Evolutionary conservation across 2,329 filamentous ascomycete genomes (phyloP).

Genomic region (Fusarium napiforme): DNA sequence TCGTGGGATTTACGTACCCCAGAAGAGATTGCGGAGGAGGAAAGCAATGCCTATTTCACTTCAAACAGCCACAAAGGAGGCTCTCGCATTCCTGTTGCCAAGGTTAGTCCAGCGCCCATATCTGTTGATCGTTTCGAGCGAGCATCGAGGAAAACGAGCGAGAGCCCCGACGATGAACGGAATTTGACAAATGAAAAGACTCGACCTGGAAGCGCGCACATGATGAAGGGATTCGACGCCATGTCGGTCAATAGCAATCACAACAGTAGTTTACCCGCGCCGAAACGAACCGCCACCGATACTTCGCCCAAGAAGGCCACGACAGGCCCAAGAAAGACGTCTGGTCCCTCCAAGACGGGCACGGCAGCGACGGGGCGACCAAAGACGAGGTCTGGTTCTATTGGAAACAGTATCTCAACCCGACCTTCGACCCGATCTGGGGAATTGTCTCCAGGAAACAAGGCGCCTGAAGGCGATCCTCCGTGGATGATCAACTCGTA

Average conservation of each 20-base stretch:
- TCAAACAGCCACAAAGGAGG: slow-evolving; percentile 66
- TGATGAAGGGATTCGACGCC: slow-evolving; percentile 53
- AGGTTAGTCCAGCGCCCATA: slow-evolving; percentile 80
- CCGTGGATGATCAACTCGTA: slow-evolving; percentile 96
- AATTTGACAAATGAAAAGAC: slow-evolving; percentile 67
- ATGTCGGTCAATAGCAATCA: slow-evolving; percentile 32
- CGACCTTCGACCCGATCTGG: slow-evolving; percentile 73
- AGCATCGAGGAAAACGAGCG: slow-evolving; percentile 72
- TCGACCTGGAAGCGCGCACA: slow-evolving; percentile 76
- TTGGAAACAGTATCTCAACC: slow-evolving; percentile 58
- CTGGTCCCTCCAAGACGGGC: slow-evolving; percentile 55
- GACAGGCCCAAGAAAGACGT: slow-evolving; percentile 56
- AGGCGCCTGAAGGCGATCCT: slow-evolving; percentile 90
- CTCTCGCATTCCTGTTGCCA: slow-evolving; percentile 90
- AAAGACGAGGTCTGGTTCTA: slow-evolving; percentile 70
- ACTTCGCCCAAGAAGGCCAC: slow-evolving; percentile 65
- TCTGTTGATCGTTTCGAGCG: slow-evolving; percentile 78
- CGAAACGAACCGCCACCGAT: slow-evolving; percentile 60
- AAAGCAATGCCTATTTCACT: slow-evolving; percentile 63
- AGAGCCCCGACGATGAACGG: slow-evolving; percentile 66
- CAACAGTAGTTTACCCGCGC: slow-evolving; percentile 38
- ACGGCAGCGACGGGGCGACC: slow-evolving; percentile 60
- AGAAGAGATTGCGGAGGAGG: slow-evolving; percentile 77
- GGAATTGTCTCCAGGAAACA: slow-evolving; percentile 60
- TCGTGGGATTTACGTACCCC: slow-evolving; percentile 80